Evolutionary conservation across 2,329 filamentous ascomycete genomes (phyloP), one percentile per base, ranked within the genome.

Genomic region (Fusarium circinatum): DNA sequence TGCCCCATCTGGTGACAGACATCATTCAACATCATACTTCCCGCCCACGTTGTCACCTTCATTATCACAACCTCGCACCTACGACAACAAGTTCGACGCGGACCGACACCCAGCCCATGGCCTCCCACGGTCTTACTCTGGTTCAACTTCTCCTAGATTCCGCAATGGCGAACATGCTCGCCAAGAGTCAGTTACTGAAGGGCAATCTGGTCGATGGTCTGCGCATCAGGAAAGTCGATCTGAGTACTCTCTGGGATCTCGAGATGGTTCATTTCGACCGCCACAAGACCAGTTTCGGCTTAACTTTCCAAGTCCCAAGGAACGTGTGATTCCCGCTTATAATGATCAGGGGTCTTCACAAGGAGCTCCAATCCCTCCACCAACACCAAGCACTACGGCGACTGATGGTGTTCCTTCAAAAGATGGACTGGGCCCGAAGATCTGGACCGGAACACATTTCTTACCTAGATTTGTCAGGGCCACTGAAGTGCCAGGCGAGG

Each of bases 401-500:
- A 82, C 84, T 3, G 88, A 89, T 55, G 84, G 83, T 5, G 75
- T 84, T 15, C 83, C 86, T 1, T 83, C 85, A 20, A 91, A 91
- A 79, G 89, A 92, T 78, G 88, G 87, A 2, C 82, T 92, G 20
- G 90, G 90, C 1, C 90, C 90, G 18, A 92, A 91, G 83, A 92
- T 92, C 67, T 92, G 90, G 90, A 92, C 90, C 3, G 90, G 90
- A 32, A 90, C 88, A 6, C 89, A 92, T 66, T 92, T 92, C 74
- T 81, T 92, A 62, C 90, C 90, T n/a, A 86, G 90, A 20, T 92
- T 92, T 75, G 86, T 92, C 32, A 85, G 87, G 55, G 87, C 89
- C 48, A 88, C 88, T 32, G 90, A 93, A 61, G 89, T 96, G 8
- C 90, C 92, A 1, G 94, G 93, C 14, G 93, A 96, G 81, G 94